phyloP scores from a whole-genome alignment of 2,329 filamentous ascomycete genomes.

The Apiospora sp. region DNA sequence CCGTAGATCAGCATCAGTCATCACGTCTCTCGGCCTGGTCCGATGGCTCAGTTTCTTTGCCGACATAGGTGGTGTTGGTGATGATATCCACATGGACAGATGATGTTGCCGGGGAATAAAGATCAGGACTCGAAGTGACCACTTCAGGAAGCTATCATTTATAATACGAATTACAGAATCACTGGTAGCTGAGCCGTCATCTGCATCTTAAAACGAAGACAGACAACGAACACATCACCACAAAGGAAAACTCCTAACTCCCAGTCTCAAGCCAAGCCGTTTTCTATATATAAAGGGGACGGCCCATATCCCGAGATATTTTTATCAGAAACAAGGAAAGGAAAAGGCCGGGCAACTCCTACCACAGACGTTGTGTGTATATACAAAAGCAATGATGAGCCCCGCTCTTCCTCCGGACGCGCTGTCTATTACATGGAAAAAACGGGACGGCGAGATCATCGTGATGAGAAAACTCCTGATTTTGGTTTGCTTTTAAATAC shows the following conservation, averaged over 20 bases:
- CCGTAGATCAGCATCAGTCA: background rate
- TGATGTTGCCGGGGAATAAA: no score
- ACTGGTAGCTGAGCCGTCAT: background rate
- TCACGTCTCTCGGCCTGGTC: background rate
- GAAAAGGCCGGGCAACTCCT: background rate
- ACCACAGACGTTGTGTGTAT: background rate
- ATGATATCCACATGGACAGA: background rate
- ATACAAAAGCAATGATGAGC: background rate
- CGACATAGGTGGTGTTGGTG: no score
- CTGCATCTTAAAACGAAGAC: background rate
- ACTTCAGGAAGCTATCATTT: background rate
- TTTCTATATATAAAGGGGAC: background rate
- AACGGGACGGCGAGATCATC: background rate
- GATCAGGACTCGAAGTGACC: background rate
- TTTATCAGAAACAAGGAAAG: background rate
- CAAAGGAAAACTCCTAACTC: background rate
- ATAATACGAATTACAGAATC: background rate
- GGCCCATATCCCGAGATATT: background rate
- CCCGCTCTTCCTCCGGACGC: constrained; percentile 15
- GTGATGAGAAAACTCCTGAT: background rate
- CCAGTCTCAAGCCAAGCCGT: background rate
- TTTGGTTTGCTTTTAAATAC: constrained; percentile 11
- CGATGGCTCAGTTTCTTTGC: background rate
- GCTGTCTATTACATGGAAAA: constrained; percentile 13
- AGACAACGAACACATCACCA: background rate